Evolutionary conservation across 2,329 filamentous ascomycete genomes (phyloP), one percentile per base, ranked within the genome.

Genomic region (Apiospora saccharicola): DNA sequence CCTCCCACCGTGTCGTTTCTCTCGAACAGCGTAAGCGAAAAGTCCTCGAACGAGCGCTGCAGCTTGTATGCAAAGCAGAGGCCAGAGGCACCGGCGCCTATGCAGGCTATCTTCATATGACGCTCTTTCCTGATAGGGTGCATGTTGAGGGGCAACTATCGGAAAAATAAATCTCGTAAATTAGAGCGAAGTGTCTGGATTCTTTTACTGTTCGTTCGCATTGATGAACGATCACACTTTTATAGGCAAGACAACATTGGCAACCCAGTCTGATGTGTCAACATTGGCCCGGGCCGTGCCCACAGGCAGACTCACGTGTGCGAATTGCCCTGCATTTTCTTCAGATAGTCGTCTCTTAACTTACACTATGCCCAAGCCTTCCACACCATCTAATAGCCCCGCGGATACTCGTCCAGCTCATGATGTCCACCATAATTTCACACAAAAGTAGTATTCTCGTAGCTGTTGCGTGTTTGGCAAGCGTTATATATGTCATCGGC

Each of bases 21-120:
- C 75, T 88, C 86, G 72, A 85, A 88, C 4, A 87, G 64, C 5
- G 71, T 75, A 22, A 77, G 71, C 16, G 73, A 80, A 77, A 82
- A 85, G 73, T 86, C 84, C 14, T 76, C 75, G 71, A 88, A 85
- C 46, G 83, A 81, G 43, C 80, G 80, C 72, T 83, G 82, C 10
- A 87, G 77, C 77, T 87, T 87, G 80, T 87, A 86, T 22, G 85
- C 85, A 75, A 86, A 78, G 49, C 83, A 75, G 0, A 88, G 78
- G 0, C 86, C 86, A 4, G 85, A 85, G 1, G 84, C 83, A 14
- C 86, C 86, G 12, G 86, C 85, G 7, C 86, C 86, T 51, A 87
- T 78, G 73, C 83, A 85, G 26, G 88, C 80, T 34, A 82, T 74
- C 16, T 47, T 47, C 46, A 47, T 47, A 6, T 47, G 46, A 4